phyloP scores from a whole-genome alignment of 2,329 filamentous ascomycete species.

The Corynespora cassiicola region DNA sequence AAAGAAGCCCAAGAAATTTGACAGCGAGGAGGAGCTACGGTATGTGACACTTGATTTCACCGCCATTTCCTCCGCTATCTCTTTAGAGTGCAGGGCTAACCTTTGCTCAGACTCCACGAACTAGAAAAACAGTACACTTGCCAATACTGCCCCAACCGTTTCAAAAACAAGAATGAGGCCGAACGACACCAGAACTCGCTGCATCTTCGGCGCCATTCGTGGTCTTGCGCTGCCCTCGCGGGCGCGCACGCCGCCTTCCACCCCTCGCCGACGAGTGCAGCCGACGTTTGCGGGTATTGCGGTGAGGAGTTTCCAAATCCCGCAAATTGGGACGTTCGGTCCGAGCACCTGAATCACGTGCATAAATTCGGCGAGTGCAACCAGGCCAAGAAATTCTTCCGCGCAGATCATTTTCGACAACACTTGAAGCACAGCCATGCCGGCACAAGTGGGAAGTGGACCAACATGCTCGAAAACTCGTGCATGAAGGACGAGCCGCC shows the following conservation, averaged over 20 bases:
- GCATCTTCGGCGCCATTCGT: conserved; percentile 89
- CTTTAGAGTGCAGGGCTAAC: conserved; percentile 26
- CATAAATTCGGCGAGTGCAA: conserved; percentile 99
- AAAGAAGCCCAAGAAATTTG: conserved; percentile 96
- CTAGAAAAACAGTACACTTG: conserved; percentile 97
- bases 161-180: conserved; percentile 99
- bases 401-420: conserved; percentile 96
- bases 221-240: conserved; percentile 88
- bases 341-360: conserved; percentile 84
- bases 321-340: conserved; percentile 85
- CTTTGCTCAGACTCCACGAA: conserved; percentile 73
- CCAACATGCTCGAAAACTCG: conserved; percentile 94
- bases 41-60: conserved; percentile 57
- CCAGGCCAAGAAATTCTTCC: conserved; percentile 96
- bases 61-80: conserved; percentile 21
- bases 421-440: conserved; percentile 98
- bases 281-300: conserved; percentile 93
- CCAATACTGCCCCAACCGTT: conserved; percentile 89
- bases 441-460: conserved; percentile 97
- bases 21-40: conserved; percentile 82
- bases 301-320: conserved; percentile 90
- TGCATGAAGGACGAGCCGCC: conserved; percentile 92
- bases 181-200: conserved; percentile 96
- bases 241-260: conserved; percentile 84
- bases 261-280: conserved; percentile 68